Base-by-base conservation (phyloP, 1,139 yeast genomes). In the Suhomyces ambrosiae region DNA sequence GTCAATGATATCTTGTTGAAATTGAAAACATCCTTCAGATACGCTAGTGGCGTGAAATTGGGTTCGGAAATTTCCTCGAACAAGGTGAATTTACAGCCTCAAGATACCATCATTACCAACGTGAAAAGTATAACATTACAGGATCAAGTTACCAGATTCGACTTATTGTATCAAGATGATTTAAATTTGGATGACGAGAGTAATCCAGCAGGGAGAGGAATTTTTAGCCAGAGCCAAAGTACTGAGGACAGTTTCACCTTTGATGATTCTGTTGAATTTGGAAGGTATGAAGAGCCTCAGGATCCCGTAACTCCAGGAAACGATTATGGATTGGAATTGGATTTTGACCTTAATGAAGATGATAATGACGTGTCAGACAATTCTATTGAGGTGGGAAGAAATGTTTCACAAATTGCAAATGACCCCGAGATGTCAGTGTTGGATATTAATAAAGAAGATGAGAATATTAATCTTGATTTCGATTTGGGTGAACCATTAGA, bases 131-230 rank as follows among this genome's bases (percentile, higher is more conserved):
- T 85, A 41, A 76, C 82, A 0, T 71, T 87, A 44, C 81, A 76
- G 49, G 95, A 89, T 61, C 86, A 86, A 27, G 83, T 88, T 28
- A 84, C 96, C 0, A 87, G 82, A 40, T 75, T 80, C 32, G 95
- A 88, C 54, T 76, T 87, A 48, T 65, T 85, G 33, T 76, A 74
- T 47, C 83, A 79, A 49, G 86, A 80, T 30, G 84, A 81, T 27
- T 67, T 84, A 48, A 72, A 74, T 32, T 72, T 84, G 48, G 83
- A 77, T 42, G 82, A 76, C 22, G 59, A 51, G 28, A 11, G 33
- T 5, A 27, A 24, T 15, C 26, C 36, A 7, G 37, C 49, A 12
- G 39, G 39, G 9, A 37, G 40, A 23, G 49, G 46, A 18, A 39
- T 47, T 15, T 52, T 48, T 33, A 47, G 49, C 28, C 48, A 39